A percentile compares a stretch with the other conserved stretches of the same genome.
Evolutionary conservation across 2,329 filamentous ascomycete species (phyloP).

Genomic region (Phialemoniopsis sp.): DNA sequence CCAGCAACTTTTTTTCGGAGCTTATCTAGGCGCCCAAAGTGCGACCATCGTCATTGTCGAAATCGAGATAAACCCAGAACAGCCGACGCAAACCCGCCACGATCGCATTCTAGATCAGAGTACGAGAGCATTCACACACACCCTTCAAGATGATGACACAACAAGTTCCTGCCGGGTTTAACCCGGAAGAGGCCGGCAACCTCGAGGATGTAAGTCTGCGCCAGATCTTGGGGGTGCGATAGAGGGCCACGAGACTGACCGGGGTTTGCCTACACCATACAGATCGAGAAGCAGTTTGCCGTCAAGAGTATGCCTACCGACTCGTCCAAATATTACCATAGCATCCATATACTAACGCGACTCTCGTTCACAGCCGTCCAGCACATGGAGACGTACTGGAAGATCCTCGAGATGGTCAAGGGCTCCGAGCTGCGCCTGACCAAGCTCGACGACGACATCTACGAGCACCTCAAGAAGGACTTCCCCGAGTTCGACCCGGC

Average conservation of each 20-base stretch:
- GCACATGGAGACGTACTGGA: slow-evolving; percentile 97
- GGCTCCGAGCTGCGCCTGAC: slow-evolving; percentile 89
- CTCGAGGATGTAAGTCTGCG: slow-evolving; percentile 47
- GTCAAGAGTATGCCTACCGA: slow-evolving; percentile 67
- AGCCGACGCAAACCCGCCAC: too few relatives aligned
- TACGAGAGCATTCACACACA: too few relatives aligned
- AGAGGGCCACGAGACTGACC: too few relatives aligned
- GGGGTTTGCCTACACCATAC: too few relatives aligned
- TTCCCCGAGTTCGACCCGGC: slow-evolving; percentile 92
- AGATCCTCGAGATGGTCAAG: slow-evolving; percentile 84
- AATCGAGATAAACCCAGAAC: too few relatives aligned
- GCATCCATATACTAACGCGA: too few relatives aligned
- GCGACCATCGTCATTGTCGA: too few relatives aligned
- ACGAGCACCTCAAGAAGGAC: slow-evolving; percentile 77
- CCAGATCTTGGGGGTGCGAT: background rate
- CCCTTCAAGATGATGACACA: slow-evolving; percentile 17
- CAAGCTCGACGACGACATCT: slow-evolving; percentile 92
- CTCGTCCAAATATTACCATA: slow-evolving; percentile 2
- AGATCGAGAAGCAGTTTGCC: slow-evolving; percentile 99
- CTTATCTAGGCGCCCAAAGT: too few relatives aligned
- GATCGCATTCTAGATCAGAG: too few relatives aligned
- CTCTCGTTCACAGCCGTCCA: slow-evolving; percentile 77
- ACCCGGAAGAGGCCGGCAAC: slow-evolving; percentile 52
- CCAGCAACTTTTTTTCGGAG: too few relatives aligned
- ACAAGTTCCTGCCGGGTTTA: slow-evolving; percentile 49